Conservation (phyloP, 2,329 filamentous ascomycete genomes). For the Aspergillus jensenii region DNA sequence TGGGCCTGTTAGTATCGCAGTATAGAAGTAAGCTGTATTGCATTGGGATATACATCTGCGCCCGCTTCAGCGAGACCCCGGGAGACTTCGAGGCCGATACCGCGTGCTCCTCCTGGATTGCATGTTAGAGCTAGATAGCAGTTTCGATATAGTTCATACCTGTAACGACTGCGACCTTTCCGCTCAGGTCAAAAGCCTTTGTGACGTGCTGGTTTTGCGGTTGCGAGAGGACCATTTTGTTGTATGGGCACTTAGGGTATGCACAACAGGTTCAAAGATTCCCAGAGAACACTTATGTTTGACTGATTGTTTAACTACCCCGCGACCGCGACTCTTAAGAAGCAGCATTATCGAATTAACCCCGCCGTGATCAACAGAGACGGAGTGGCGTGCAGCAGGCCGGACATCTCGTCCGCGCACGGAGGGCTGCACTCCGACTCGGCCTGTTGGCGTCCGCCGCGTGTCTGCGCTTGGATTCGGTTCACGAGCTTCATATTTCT, state of each 20-base stretch:
- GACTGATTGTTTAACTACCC: neutral
- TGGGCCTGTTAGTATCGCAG: conserved; percentile 2
- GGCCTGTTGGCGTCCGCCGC: too few relatives aligned
- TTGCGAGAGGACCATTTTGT: conserved; percentile 3
- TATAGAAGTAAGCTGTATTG: too few relatives aligned
- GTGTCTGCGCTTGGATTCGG: too few relatives aligned
- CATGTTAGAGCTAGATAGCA: neutral
- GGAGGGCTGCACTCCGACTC: too few relatives aligned
- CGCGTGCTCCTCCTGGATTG: conserved; percentile 16
- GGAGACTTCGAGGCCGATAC: conserved; percentile 43
- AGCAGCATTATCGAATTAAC: too few relatives aligned
- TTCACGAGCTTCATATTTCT: too few relatives aligned
- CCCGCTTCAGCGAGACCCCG: conserved; percentile 41
- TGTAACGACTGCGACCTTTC: conserved; percentile 1
- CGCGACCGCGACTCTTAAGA: too few relatives aligned
- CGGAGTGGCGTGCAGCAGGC: too few relatives aligned
- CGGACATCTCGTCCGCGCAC: too few relatives aligned
- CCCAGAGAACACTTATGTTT: neutral
- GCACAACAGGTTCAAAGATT: neutral
- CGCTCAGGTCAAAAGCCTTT: neutral
- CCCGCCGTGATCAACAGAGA: too few relatives aligned
- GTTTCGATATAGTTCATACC: neutral
- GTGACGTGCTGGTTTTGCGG: neutral
- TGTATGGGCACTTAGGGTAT: neutral
- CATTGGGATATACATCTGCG: conserved; percentile 26